Percentiles rank a stretch among this genome's conserved stretches.
Evolutionary conservation across 495 filamentous ascomycete genomes (phyloP).

Genomic region (Ascobolus immersus): DNA sequence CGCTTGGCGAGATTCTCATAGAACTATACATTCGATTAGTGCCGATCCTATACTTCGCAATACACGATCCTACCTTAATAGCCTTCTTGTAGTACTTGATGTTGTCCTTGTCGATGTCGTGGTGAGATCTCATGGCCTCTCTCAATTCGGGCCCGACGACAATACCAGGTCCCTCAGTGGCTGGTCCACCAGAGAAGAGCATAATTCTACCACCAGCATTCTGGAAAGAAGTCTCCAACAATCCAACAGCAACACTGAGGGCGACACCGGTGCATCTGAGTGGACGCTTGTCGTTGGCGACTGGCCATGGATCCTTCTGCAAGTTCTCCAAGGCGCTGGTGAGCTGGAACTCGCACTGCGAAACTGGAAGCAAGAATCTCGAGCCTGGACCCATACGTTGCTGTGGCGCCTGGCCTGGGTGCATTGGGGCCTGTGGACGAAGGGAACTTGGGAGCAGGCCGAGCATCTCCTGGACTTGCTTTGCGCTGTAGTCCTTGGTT

Average conservation of each 20-base stretch:
- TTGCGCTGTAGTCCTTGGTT: conserved; percentile 87
- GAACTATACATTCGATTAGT: conserved; percentile 34
- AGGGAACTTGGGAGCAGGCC: conserved; percentile 43
- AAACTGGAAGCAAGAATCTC: conserved; percentile 79
- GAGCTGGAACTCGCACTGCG: conserved; percentile 93
- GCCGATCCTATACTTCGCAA: background rate
- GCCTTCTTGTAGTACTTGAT: conserved; percentile 99
- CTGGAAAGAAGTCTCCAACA: conserved; percentile 84
- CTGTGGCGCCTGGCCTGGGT: conserved; percentile 37
- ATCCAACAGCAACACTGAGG: conserved; percentile 73
- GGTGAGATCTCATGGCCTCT: conserved; percentile 93
- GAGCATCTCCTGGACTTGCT: conserved; percentile 98
- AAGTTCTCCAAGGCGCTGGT: conserved; percentile 91
- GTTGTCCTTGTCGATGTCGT: conserved; percentile 95
- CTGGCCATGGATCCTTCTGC: conserved; percentile 95
- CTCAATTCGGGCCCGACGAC: conserved; percentile 93
- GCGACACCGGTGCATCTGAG: conserved; percentile 90
- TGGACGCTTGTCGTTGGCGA: conserved; percentile 76
- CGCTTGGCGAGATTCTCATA: conserved; percentile 94
- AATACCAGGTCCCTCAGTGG: conserved; percentile 87
- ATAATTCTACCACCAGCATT: conserved; percentile 90
- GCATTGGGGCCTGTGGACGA: conserved; percentile 44
- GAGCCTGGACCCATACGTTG: conserved; percentile 54
- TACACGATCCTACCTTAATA: conserved; percentile 40
- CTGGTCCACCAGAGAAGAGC: conserved; percentile 86